Evolutionary conservation across 306 rosid species (phyloP), one percentile per base, ranked within the genome.

Genomic region (Malus sieversii): DNA sequence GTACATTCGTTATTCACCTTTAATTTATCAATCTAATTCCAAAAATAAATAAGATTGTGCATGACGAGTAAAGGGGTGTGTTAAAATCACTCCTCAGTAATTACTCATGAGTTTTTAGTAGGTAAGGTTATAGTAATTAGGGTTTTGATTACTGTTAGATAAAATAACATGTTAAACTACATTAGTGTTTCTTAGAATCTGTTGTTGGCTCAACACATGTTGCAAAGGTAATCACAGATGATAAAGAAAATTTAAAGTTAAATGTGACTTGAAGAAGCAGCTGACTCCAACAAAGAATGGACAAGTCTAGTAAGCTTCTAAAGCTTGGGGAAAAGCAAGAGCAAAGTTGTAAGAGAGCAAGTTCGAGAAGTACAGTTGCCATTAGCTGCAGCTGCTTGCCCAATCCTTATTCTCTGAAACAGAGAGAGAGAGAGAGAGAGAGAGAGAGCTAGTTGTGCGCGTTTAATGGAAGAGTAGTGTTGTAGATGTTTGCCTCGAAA

Each of bases 401-500:
- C 60, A 62, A 73, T 70, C 30, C 68, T n/a, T 42, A 57, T 80
- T 58, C 78, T 48, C 76, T 82, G 68, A 76, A 83, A 33, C 79
- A 69, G 1, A 76, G 72, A 70, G 46, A 35, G 70, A 19, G 22
- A 55, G 61, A 55, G 75, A 55, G 75, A 52, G 51, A 71, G 58
- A 68, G 78, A 58, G 63, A 40, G 48, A 70, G 85, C 74, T 82
- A 73, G 81, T 68, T 81, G 88, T 81, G 86, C 84, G 90, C 85
- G 84, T 85, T 81, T 82, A 87, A 89, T 81, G 76, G 71, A 74
- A 42, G 53, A 40, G 67, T 80, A 60, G 38, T 64, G 74, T 68
- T 80, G 83, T 68, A 44, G 82, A 65, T 81, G 73, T 78, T 68
- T 81, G 90, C 96, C 97, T 93, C 91, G 91, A 84, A 90, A 93